A percentile compares a stretch with the other conserved stretches of the same genome.
These are phyloP conservation scores for Sclerotinia trifoliorum DNA, from an alignment of 2,329 filamentous ascomycete species.

Conservation along the genomic window DNA sequence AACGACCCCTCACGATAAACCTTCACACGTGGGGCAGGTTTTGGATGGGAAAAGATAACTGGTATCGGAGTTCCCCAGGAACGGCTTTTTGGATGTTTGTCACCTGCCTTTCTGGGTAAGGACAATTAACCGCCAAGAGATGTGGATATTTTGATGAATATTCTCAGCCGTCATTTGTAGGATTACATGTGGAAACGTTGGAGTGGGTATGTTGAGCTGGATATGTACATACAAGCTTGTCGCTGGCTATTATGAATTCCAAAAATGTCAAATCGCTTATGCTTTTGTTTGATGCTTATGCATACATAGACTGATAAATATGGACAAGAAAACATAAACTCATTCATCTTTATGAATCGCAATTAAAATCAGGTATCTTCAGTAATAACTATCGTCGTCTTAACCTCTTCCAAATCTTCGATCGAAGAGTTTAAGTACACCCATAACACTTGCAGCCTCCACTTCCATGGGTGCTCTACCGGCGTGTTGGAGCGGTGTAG, in stretches of 20 bases:
- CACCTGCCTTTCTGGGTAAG: constrained; percentile 19
- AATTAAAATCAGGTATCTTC: constrained; percentile 10
- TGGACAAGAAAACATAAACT: constrained; percentile 12
- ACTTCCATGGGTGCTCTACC: constrained; percentile 66
- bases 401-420: constrained; percentile 61
- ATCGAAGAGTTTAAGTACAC: constrained; percentile 79
- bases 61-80: constrained; percentile 11
- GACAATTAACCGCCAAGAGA: constrained; percentile 4
- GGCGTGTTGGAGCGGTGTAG: constrained; percentile 46
- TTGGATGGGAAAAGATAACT: constrained; percentile 2
- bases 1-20: constrained; percentile 7
- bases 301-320: constrained; percentile 1
- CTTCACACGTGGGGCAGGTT: constrained; percentile 17
- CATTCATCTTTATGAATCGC: constrained; percentile 18
- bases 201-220: background rate
- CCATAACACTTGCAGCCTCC: constrained; percentile 81
- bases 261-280: background rate
- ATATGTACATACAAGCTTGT: background rate
- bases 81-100: background rate
- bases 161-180: constrained; percentile 8
- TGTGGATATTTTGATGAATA: background rate
- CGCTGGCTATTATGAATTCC: background rate
- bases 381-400: background rate
- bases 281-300: constrained; percentile 9
- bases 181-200: background rate